phyloP scores from a whole-genome alignment of 2,329 filamentous ascomycete genomes.

The Xylariaceae sp. region DNA sequence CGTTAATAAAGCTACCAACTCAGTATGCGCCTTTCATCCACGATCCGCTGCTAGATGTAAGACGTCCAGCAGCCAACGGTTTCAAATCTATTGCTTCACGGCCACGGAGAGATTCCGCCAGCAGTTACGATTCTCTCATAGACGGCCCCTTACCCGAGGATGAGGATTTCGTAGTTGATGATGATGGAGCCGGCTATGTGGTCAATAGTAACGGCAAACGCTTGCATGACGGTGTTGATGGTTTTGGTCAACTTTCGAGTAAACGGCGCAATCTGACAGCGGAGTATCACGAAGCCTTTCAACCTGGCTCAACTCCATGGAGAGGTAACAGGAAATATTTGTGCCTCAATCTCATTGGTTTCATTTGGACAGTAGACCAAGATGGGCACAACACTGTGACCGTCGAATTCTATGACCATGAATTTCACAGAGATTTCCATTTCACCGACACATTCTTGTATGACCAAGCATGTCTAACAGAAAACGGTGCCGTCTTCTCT shows the following conservation, averaged over 20 bases:
- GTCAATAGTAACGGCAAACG: conserved; percentile 51
- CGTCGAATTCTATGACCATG: conserved; percentile 95
- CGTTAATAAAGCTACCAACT: conserved; percentile 52
- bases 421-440: conserved; percentile 89
- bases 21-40: conserved; percentile 85
- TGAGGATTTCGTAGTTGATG: conserved; percentile 88
- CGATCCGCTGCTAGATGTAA: conserved; percentile 67
- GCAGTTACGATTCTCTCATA: conserved; percentile 81
- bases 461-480: conserved; percentile 89
- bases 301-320: conserved; percentile 94
- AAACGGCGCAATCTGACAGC: conserved; percentile 56
- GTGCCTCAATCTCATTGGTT: conserved; percentile 87
- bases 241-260: conserved; percentile 38
- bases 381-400: conserved; percentile 91
- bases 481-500: conserved; percentile 81
- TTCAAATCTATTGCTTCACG: conserved; percentile 49
- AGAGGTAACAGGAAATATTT: conserved; percentile 89
- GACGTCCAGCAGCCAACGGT: conserved; percentile 53
- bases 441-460: conserved; percentile 96
- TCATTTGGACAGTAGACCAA: conserved; percentile 96
- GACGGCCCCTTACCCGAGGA: conserved; percentile 54
- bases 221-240: conserved; percentile 50
- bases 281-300: conserved; percentile 77
- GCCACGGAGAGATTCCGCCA: conserved; percentile 60
- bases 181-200: conserved; percentile 89